Percentiles rank a stretch among this genome's conserved stretches.
phyloP scores from a whole-genome alignment of 805 yeast species.

The Starmerella asiatica region DNA sequence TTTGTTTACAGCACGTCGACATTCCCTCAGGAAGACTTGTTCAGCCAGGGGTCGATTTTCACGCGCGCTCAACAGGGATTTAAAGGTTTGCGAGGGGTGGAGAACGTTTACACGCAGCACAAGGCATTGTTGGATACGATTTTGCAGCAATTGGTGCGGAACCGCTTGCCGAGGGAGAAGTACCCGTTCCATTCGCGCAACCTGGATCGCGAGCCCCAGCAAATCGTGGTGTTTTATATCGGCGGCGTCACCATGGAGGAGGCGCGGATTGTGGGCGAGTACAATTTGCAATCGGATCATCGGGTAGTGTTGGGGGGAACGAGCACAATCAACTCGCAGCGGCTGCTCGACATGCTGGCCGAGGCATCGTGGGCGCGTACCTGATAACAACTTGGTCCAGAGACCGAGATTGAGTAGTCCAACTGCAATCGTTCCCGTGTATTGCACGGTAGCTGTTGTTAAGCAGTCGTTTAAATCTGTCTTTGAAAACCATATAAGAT shows the following conservation, averaged over 20 bases:
- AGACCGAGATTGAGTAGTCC: too few relatives aligned
- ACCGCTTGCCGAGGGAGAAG: constrained; percentile 29
- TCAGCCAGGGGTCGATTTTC: constrained; percentile 28
- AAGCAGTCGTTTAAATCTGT: too few relatives aligned
- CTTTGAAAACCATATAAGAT: too few relatives aligned
- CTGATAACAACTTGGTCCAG: too few relatives aligned
- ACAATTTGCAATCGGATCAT: constrained; percentile 41
- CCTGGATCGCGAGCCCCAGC: constrained; percentile 25
- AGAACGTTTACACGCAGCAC: constrained; percentile 75
- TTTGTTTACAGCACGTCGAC: constrained; percentile 25
- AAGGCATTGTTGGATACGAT: constrained; percentile 52
- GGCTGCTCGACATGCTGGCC: constrained; percentile 8
- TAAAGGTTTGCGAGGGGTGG: constrained; percentile 32
- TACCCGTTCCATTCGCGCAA: constrained; percentile 35
- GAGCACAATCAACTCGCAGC: constrained; percentile 12
- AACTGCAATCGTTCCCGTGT: too few relatives aligned
- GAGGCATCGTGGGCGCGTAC: constrained; percentile 1
- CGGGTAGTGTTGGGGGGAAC: constrained; percentile 76
- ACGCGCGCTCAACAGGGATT: constrained; percentile 33
- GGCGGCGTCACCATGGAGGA: constrained; percentile 95
- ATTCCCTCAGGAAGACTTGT: constrained; percentile 34
- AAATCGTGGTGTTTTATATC: constrained; percentile 33
- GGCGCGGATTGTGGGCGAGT: constrained; percentile 63
- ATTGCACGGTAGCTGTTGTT: too few relatives aligned
- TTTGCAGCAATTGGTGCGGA: constrained; percentile 32